Conservation (phyloP, 2,329 filamentous ascomycete species). For the Corynespora cassiicola region DNA sequence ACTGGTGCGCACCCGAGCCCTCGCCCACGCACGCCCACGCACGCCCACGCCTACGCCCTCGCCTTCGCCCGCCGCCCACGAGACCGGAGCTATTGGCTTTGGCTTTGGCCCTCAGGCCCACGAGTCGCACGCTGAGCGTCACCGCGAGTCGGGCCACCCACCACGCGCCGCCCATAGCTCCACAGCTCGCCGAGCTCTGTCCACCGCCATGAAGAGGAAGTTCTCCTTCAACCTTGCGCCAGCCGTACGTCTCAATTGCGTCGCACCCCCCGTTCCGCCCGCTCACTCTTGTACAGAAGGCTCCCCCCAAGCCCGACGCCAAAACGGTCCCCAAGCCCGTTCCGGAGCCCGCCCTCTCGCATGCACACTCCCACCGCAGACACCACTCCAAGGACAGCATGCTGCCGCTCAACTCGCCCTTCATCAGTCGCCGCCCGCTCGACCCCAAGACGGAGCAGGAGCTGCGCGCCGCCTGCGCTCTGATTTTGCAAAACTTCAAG, state of each 20-base stretch:
- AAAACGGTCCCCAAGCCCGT: slow-evolving; percentile 37
- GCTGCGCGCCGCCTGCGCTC: slow-evolving; percentile 53
- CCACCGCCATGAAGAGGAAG: slow-evolving; percentile 48
- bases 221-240: slow-evolving; percentile 53
- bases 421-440: slow-evolving; percentile 52
- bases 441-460: slow-evolving; percentile 51
- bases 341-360: slow-evolving; percentile 28
- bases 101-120: too few species aligned
- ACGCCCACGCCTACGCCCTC: too few species aligned
- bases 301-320: slow-evolving; percentile 36
- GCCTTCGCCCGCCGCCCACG: too few species aligned
- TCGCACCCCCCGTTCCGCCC: slow-evolving; percentile 5
- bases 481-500: slow-evolving; percentile 51
- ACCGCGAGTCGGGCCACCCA: too few species aligned
- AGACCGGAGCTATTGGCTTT: too few species aligned
- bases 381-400: slow-evolving; percentile 39
- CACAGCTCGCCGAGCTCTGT: too few species aligned
- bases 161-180: slow-evolving; percentile 6
- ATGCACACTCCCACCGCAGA: slow-evolving; percentile 24
- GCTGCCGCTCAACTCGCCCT: slow-evolving; percentile 46
- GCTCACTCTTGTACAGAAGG: slow-evolving; percentile 38
- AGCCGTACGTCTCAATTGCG: slow-evolving; percentile 39
- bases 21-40: too few species aligned
- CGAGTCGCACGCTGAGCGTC: too few species aligned
- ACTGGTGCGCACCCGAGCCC: too few species aligned